Conservation (phyloP, 2,329 filamentous ascomycete genomes). For the Ilyonectria mors-panacis region DNA sequence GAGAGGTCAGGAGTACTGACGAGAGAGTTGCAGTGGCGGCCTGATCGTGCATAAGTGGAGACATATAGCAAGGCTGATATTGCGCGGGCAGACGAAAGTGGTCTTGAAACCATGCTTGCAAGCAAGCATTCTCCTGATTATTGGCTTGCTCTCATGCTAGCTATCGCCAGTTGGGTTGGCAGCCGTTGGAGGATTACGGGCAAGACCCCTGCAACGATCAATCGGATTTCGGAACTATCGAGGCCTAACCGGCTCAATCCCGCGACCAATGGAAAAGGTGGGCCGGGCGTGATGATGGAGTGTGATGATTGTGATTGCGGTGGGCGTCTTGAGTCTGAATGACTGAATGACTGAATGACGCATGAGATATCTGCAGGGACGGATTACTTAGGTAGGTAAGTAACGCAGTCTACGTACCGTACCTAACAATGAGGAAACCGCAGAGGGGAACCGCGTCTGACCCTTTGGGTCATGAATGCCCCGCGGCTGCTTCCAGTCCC, state of each 20-base stretch:
- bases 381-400: too few relatives aligned
- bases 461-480: conserved; percentile 1
- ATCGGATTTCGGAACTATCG: neutral
- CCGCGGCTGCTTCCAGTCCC: conserved; percentile 12
- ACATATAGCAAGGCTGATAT: conserved; percentile 18
- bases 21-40: conserved; percentile 23
- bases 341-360: neutral
- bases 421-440: too few relatives aligned
- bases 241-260: neutral
- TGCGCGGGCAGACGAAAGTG: conserved; percentile 5
- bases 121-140: neutral
- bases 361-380: too few relatives aligned
- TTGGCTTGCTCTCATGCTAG: neutral
- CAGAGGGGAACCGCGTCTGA: too few relatives aligned
- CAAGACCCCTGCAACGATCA: neutral
- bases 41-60: conserved; percentile 27
- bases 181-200: neutral
- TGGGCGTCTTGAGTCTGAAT: neutral
- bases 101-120: conserved; percentile 4
- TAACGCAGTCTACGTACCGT: too few relatives aligned
- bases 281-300: neutral
- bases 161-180: neutral
- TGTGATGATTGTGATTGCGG: neutral
- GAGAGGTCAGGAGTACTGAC: neutral
- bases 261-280: neutral